Evolutionary conservation across 768 basidiomycete species (phyloP).

Genomic region (Crucibulum laeve): DNA sequence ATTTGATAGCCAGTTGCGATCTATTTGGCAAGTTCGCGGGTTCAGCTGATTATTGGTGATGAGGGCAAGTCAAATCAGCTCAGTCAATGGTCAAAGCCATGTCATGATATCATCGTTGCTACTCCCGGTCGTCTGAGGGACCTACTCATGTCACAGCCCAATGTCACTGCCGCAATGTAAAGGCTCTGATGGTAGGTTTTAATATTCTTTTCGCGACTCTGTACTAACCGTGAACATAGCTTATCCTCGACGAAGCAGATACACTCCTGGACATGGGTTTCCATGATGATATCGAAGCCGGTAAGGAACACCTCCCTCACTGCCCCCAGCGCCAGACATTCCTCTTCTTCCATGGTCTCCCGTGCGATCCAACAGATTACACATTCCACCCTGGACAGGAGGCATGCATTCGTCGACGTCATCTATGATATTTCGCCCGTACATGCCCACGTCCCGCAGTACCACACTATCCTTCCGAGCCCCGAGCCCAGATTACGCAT

Average conservation of each 20-base stretch:
- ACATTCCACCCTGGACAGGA: constrained; percentile 46
- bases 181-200: constrained; percentile 54
- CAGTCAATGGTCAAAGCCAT: constrained; percentile 54
- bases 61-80: constrained; percentile 62
- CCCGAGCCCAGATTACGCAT: constrained; percentile 70
- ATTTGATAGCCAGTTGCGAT: too few relatives aligned
- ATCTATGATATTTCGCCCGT: constrained; percentile 57
- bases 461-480: constrained; percentile 67
- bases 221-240: constrained; percentile 31
- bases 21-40: constrained; percentile 61
- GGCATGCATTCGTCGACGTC: constrained; percentile 73
- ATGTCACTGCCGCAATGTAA: constrained; percentile 47
- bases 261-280: constrained; percentile 92
- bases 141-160: constrained; percentile 54
- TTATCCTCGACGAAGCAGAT: constrained; percentile 92
- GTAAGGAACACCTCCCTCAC: constrained; percentile 57
- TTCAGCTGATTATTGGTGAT: constrained; percentile 78
- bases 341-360: constrained; percentile 87
- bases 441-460: constrained; percentile 76
- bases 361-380: constrained; percentile 69
- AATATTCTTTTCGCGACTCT: constrained; percentile 5
- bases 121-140: constrained; percentile 89
- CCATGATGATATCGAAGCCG: constrained; percentile 77
- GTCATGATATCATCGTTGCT: constrained; percentile 80
- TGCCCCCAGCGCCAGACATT: constrained; percentile 78